Evolutionary conservation across 208 protist genomes (phyloP), one percentile per base, ranked within the genome.

Genomic region (Kentomonas sorsogonicus): DNA sequence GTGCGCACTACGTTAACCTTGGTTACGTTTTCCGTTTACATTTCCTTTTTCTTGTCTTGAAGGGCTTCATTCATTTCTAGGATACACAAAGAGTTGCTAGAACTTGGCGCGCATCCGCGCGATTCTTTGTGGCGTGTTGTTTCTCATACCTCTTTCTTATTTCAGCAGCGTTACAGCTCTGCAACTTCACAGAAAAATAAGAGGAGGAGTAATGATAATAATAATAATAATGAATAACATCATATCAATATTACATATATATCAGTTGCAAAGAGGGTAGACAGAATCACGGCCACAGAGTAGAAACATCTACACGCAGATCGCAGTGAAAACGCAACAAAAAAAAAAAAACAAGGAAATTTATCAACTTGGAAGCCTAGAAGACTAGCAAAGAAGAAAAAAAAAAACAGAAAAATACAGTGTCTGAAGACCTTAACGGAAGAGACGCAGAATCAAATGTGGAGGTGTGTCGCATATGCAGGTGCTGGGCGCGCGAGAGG

Each of bases 261-360:
- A 39, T 39, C 9, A 41, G 53, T 27, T 33, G 53, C 2, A 27
- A 5, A 63, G 13, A 30, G 53, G 43, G 26, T 25, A 64, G 30
- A 44, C 36, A 60, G 45, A 73, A 55, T 47, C 7, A 20, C 6
- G 30, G 3, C 51, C 44, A 16, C 22, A 54, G 29, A 45, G 15
- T 44, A 38, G 18, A 5, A 29, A 61, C 27, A 61, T 53, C 16
- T 16, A 55, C 29, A 29, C 43, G 45, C n/a, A 45, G n/a, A 6
- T 6, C 5, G 5, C 33, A 36, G 5, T 36, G 7, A 11, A 36
- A 36, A 36, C 7, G 33, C 33, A 47, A 29, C 38, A 52, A 64
- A 60, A 57, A 53, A 57, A 55, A 55, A 38, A 46, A 51, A 26
- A n/a, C n/a, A n/a, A n/a, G n/a, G n/a, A n/a, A n/a, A n/a, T n/a